Evolutionary conservation across 169 alveolate species (phyloP).

Genomic region (Babesia microti): DNA sequence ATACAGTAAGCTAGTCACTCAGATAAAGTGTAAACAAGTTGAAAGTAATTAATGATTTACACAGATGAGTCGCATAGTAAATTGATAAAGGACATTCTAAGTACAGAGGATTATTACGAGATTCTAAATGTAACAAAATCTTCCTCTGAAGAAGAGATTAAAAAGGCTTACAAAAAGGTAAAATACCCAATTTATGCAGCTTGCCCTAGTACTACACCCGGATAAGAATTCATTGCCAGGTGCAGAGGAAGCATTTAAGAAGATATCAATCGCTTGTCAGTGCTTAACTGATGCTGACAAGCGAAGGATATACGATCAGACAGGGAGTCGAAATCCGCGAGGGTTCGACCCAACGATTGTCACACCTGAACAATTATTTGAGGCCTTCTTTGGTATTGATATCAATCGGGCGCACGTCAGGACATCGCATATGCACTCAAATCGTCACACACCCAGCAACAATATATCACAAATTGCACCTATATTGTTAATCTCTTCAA

Average conservation of each 20-base stretch:
- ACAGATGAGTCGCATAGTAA: too few species aligned
- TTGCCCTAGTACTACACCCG: slow-evolving; percentile 91
- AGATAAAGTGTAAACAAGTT: too few species aligned
- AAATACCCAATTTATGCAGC: slow-evolving; percentile 3
- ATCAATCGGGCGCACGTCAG: neutral
- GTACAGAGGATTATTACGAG: slow-evolving; percentile 77
- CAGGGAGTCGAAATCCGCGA: slow-evolving; percentile 14
- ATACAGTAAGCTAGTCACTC: too few species aligned
- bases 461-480: neutral
- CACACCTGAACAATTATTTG: slow-evolving; percentile 31
- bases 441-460: neutral
- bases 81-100: too few species aligned
- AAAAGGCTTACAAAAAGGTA: slow-evolving; percentile 82
- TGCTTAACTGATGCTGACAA: slow-evolving; percentile 77
- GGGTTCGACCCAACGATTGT: slow-evolving; percentile 3
- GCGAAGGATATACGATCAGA: slow-evolving; percentile 70
- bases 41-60: too few species aligned
- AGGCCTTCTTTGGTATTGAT: slow-evolving; percentile 29
- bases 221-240: slow-evolving; percentile 89
- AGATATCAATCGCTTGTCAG: slow-evolving; percentile 82
- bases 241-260: slow-evolving; percentile 90
- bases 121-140: slow-evolving; percentile 75
- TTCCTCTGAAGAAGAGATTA: slow-evolving; percentile 78
- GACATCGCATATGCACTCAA: slow-evolving; percentile 8
- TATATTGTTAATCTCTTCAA: neutral